These are phyloP conservation scores for Dactylellina haptotyla DNA, from an alignment of 2,329 filamentous ascomycete genomes.

Conservation along the genomic window DNA sequence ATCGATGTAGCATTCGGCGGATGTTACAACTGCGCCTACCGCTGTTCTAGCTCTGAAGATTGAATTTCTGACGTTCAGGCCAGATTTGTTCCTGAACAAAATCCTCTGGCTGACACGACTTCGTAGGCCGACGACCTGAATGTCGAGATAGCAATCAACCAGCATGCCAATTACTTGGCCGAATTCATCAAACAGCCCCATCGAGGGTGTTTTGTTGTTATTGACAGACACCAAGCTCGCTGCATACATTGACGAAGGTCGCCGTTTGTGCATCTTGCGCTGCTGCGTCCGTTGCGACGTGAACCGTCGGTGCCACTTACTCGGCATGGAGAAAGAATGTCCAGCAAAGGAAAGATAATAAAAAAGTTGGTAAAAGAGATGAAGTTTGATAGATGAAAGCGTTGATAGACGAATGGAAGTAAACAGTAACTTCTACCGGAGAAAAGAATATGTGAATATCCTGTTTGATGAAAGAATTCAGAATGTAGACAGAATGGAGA, in stretches of 20 bases:
- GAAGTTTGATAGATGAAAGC: no score
- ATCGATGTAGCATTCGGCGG: slow-evolving; percentile 45
- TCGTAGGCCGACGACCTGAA: slow-evolving; percentile 36
- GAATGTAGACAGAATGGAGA: slow-evolving; percentile 50
- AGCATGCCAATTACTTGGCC: slow-evolving; percentile 39
- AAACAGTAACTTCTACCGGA: slow-evolving; percentile 24
- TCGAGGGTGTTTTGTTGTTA: slow-evolving; percentile 7
- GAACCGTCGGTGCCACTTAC: slow-evolving; percentile 51
- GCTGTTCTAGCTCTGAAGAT: slow-evolving; percentile 45
- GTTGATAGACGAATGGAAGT: slow-evolving; percentile 30
- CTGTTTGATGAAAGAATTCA: slow-evolving; percentile 54
- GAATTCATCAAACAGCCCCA: slow-evolving; percentile 52
- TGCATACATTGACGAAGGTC: slow-evolving; percentile 29
- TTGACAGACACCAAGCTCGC: slow-evolving; percentile 6
- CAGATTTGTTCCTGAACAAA: slow-evolving; percentile 45
- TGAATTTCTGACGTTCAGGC: slow-evolving; percentile 16
- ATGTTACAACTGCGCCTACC: slow-evolving; percentile 20
- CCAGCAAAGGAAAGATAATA: slow-evolving; percentile 29
- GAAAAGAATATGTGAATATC: slow-evolving; percentile 48
- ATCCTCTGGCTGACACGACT: slow-evolving; percentile 44
- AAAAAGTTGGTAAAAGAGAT: not conserved
- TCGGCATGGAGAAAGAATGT: slow-evolving; percentile 50
- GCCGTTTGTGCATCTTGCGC: slow-evolving; percentile 48
- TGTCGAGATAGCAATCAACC: slow-evolving; percentile 43
- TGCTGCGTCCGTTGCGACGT: slow-evolving; percentile 50